Evolutionary conservation across 2,329 filamentous ascomycete genomes (phyloP).

Genomic region (Chaetomium olivaceum): DNA sequence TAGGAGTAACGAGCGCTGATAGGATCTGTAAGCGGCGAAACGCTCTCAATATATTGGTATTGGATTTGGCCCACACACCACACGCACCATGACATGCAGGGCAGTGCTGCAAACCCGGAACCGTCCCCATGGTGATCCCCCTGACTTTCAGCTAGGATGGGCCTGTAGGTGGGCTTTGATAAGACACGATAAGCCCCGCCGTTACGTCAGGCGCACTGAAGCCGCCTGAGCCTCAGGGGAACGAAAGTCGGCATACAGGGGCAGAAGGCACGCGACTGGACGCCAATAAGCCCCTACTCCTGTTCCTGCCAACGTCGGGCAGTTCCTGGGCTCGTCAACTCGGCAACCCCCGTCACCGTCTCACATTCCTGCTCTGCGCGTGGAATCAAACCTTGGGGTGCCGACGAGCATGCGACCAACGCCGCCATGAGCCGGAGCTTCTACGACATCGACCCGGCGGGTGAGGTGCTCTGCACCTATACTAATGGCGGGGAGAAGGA

Average conservation of each 20-base stretch:
- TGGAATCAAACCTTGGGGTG: neutral
- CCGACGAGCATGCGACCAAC: slow-evolving; percentile 13
- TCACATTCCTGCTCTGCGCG: neutral
- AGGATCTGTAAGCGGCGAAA: neutral
- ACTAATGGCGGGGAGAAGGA: slow-evolving; percentile 31
- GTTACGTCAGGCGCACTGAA: slow-evolving; percentile 15
- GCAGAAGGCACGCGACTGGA: slow-evolving; percentile 3
- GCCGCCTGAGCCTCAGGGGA: neutral
- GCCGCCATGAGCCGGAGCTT: slow-evolving; percentile 25
- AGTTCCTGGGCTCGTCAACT: neutral
- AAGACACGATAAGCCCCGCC: slow-evolving; percentile 11
- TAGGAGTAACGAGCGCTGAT: neutral
- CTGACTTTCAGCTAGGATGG: neutral
- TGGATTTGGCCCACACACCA: neutral
- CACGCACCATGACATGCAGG: neutral
- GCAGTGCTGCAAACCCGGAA: neutral
- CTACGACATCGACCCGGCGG: slow-evolving; percentile 43
- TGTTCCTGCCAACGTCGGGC: neutral
- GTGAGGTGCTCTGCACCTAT: slow-evolving; percentile 42
- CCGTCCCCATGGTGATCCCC: neutral
- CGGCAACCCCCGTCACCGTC: neutral
- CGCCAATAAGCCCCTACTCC: neutral
- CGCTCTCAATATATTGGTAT: neutral
- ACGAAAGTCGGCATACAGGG: neutral
- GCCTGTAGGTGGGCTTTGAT: neutral